Evolutionary conservation across 306 rosid species (phyloP), one percentile per base, ranked within the genome.

Genomic region (Dalbergia cultrata): DNA sequence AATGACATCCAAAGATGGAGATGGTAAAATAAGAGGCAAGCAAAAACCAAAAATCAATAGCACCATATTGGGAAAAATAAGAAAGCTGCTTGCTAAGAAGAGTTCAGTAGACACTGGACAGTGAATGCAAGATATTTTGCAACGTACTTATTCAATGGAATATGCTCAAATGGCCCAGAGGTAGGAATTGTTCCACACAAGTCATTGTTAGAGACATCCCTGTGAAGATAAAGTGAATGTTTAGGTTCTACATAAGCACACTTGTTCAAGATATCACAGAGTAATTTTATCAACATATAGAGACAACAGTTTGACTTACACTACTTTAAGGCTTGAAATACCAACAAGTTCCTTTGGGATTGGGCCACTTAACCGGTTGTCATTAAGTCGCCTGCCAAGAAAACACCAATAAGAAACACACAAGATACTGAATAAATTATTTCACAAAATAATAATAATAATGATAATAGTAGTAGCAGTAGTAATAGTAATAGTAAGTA

Each of bases 151-250:
- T 74, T 86, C 82, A 90, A 80, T 67, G 97, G 97, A 76, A 92
- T 95, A 74, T 90, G 97, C 95, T 90, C 99, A 33, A 95, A 95
- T 12, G 94, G 95, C 72, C 97, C 97, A 49, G 87, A 87, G 72
- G 95, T 83, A 39, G 99, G 99, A 79, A 95, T 92, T 63, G 97
- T 89, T 80, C 99, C 99, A 67, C 97, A 95, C 57, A 95, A 86
- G 82, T 93, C 76, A 86, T 92, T 95, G 88, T 80, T 89, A 54
- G 97, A 92, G 85, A 95, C 97, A 74, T 95, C 99, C 89, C 99
- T 95, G 31, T 26, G 89, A 56, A 85, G 59, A 88, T 59, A 59
- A 72, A 72, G 65, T 18, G 22, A 81, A 76, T 60, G 78, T 33
- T 77, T 64, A 53, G 63, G 49, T 53, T 75, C 75, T 33, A 50